Conservation (phyloP, 2,329 filamentous ascomycete genomes). For the Pseudofabraea citricarpa region DNA sequence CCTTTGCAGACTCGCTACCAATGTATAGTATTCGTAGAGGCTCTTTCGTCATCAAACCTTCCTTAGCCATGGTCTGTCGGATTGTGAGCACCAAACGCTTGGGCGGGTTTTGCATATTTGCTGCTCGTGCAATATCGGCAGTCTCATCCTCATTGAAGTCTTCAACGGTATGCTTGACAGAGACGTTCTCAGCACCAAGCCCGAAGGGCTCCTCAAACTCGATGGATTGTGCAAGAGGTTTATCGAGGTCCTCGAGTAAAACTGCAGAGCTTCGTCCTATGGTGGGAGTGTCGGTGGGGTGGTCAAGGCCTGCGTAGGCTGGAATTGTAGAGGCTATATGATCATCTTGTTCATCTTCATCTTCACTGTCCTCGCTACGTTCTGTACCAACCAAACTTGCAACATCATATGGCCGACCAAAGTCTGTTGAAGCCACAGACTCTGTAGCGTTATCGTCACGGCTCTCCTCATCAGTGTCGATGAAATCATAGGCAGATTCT, state of each 20-base stretch:
- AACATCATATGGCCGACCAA: constrained; percentile 28
- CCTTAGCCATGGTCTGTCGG: constrained; percentile 43
- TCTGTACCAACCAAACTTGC: constrained; percentile 30
- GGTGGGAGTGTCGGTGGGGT: constrained; percentile 23
- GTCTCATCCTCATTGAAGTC: constrained; percentile 38
- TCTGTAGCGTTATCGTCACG: constrained; percentile 28
- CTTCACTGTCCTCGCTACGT: constrained; percentile 26
- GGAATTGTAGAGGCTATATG: constrained; percentile 12
- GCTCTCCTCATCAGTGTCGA: constrained; percentile 29
- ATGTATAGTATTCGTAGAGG: constrained; percentile 46
- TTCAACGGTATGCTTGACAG: constrained; percentile 41
- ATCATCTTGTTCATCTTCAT: constrained; percentile 22
- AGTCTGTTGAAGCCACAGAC: constrained; percentile 29
- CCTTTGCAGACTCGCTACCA: constrained; percentile 35
- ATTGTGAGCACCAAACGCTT: constrained; percentile 37
- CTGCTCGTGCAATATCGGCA: constrained; percentile 26
- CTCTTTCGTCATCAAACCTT: constrained; percentile 38
- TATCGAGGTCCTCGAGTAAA: constrained; percentile 23
- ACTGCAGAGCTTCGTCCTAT: constrained; percentile 24
- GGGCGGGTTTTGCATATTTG: constrained; percentile 30
- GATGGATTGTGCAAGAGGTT: constrained; percentile 31
- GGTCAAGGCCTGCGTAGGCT: constrained; percentile 18
- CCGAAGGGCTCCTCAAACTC: constrained; percentile 39
- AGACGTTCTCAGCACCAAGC: constrained; percentile 33
- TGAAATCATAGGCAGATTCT: constrained; percentile 29